Percentiles rank a stretch among this genome's conserved stretches.
These are phyloP conservation scores for Cardamine resedifolia DNA, from an alignment of 345 rosid genomes.

Conservation along the genomic window DNA sequence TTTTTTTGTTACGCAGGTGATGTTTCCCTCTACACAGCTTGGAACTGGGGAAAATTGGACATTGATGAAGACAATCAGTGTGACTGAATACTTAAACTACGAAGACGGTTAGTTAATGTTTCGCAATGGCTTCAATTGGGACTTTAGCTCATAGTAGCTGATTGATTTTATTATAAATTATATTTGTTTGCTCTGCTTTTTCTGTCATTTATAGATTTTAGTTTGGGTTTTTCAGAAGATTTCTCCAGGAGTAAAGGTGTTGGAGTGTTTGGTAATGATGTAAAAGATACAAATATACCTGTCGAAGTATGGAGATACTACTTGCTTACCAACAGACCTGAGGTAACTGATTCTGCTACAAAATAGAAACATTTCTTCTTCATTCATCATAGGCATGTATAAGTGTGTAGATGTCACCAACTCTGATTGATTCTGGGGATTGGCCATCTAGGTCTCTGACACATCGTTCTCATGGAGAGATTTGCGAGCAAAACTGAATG, in stretches of 20 bases:
- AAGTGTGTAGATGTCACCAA: constrained; percentile 14
- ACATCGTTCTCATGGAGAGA: constrained; percentile 66
- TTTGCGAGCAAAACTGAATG: constrained; percentile 64
- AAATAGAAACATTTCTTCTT: constrained; percentile 7
- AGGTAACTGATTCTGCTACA: constrained; percentile 52
- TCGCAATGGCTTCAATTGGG: constrained; percentile 6
- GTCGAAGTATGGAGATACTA: constrained; percentile 99
- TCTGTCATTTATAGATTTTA: no score
- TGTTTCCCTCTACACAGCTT: constrained; percentile 93
- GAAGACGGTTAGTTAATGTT: constrained; percentile 68
- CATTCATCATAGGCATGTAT: neutral
- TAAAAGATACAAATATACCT: constrained; percentile 86
- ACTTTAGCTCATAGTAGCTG: neutral
- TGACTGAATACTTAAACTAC: constrained; percentile 87
- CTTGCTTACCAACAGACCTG: constrained; percentile 89
- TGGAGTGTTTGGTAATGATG: constrained; percentile 99
- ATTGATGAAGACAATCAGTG: constrained; percentile 93
- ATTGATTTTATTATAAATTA: neutral
- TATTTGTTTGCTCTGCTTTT: constrained; percentile 8
- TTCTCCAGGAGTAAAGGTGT: constrained; percentile 95
- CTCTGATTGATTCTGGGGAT: constrained; percentile 6
- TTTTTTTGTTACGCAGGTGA: constrained; percentile 60
- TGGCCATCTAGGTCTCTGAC: constrained; percentile 48
- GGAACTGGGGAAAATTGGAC: constrained; percentile 99
- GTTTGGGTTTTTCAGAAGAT: no score